Evolutionary conservation across 2,329 filamentous ascomycete species (phyloP).

Genomic region (Magnaporthiopsis rhizophila): DNA sequence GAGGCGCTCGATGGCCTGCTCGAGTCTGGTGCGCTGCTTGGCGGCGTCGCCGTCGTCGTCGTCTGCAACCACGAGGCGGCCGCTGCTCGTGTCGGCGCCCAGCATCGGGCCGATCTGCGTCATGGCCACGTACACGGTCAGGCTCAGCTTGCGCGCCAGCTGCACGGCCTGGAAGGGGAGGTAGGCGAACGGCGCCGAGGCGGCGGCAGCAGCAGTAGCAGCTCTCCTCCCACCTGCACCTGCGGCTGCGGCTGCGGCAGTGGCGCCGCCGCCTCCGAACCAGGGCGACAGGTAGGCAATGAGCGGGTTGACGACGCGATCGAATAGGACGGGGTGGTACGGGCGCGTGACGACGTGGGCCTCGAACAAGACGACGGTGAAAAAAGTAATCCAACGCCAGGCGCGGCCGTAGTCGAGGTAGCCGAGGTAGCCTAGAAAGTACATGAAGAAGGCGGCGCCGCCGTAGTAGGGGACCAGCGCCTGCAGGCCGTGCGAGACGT

Average conservation of each 20-base stretch:
- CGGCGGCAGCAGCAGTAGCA: slow-evolving; percentile 17
- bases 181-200: slow-evolving; percentile 28
- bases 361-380: slow-evolving; percentile 48
- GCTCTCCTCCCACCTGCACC: slow-evolving; percentile 23
- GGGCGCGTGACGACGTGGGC: slow-evolving; percentile 48
- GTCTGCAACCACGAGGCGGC: slow-evolving; percentile 19
- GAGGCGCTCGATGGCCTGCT: slow-evolving; percentile 58
- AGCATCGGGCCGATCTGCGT: slow-evolving; percentile 70
- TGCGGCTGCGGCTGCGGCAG: neutral
- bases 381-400: slow-evolving; percentile 55
- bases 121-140: slow-evolving; percentile 78
- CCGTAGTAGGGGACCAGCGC: slow-evolving; percentile 52
- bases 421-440: slow-evolving; percentile 54
- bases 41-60: slow-evolving; percentile 23
- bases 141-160: slow-evolving; percentile 64
- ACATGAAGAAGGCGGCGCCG: slow-evolving; percentile 47
- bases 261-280: slow-evolving; percentile 9
- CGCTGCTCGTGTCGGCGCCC: slow-evolving; percentile 25
- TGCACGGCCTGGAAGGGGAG: slow-evolving; percentile 79
- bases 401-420: slow-evolving; percentile 61
- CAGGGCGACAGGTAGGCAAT: slow-evolving; percentile 27
- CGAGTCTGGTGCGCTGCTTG: slow-evolving; percentile 40
- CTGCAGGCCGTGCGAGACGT: slow-evolving; percentile 56
- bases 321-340: slow-evolving; percentile 33
- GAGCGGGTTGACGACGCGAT: slow-evolving; percentile 23